phyloP scores from a whole-genome alignment of 345 rosid genomes.

The Punica granatum region DNA sequence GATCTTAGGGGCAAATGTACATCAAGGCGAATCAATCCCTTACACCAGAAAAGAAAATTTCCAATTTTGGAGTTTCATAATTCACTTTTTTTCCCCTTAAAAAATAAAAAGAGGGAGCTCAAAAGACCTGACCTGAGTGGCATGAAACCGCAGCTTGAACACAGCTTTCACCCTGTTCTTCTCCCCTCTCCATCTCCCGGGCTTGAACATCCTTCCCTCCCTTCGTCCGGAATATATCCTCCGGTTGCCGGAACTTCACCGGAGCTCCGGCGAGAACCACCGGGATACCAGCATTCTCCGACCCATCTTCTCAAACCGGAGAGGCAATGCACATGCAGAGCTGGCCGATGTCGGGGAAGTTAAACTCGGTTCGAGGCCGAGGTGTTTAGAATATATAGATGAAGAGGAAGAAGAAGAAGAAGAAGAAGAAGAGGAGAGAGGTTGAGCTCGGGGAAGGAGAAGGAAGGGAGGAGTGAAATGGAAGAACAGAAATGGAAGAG shows the following conservation, averaged over 20 bases:
- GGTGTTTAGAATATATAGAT: too few relatives aligned
- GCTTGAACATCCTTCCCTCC: slow-evolving; percentile 25
- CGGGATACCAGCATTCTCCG: background rate
- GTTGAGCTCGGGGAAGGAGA: too few relatives aligned
- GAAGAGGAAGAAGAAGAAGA: too few relatives aligned
- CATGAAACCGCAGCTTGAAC: slow-evolving; percentile 38
- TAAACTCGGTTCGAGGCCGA: too few relatives aligned
- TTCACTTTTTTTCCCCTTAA: too few relatives aligned
- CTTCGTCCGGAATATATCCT: background rate
- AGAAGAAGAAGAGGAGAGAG: too few relatives aligned
- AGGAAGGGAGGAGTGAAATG: background rate
- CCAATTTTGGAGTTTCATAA: too few relatives aligned
- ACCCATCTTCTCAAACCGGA: background rate
- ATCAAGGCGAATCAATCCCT: background rate
- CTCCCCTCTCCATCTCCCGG: slow-evolving; percentile 30
- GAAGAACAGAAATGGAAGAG: background rate
- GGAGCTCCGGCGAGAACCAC: background rate
- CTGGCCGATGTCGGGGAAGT: background rate
- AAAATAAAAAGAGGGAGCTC: background rate
- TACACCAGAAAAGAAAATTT: background rate
- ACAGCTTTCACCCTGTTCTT: slow-evolving; percentile 31
- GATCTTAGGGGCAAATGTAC: background rate
- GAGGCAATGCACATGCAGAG: background rate
- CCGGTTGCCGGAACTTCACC: slow-evolving; percentile 4
- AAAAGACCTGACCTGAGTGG: slow-evolving; percentile 28